These are phyloP conservation scores for Apostasia shenzhenica DNA, from an alignment of 106 monocot species.

Conservation along the genomic window DNA sequence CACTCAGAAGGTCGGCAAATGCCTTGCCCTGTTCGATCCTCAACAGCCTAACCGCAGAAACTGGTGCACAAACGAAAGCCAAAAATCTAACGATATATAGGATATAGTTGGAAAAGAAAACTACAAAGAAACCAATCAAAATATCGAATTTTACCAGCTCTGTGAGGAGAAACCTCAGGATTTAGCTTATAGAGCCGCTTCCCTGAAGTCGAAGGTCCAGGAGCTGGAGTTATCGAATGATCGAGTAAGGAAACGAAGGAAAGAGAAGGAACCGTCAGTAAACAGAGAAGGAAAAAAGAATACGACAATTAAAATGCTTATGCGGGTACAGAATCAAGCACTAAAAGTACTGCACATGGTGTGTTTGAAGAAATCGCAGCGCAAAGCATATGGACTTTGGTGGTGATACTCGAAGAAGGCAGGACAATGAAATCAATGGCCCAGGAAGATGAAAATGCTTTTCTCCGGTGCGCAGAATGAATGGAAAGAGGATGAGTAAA, in stretches of 20 bases:
- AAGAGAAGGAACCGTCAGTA: background rate
- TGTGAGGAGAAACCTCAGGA: constrained; percentile 70
- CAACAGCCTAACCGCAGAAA: constrained; percentile 82
- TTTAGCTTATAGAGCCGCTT: constrained; percentile 37
- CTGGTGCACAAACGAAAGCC: constrained; percentile 17
- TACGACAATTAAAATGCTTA: background rate
- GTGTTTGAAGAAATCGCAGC: background rate
- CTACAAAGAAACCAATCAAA: background rate
- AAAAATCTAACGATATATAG: background rate
- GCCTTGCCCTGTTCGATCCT: constrained; percentile 90
- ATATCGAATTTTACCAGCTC: constrained; percentile 48
- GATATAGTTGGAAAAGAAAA: background rate
- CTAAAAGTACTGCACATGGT: constrained; percentile 3
- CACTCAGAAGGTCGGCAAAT: constrained; percentile 80
- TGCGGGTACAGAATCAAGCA: background rate
- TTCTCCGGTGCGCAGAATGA: too few species aligned
- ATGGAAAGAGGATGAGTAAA: too few species aligned
- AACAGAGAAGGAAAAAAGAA: background rate
- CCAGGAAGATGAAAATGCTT: too few species aligned
- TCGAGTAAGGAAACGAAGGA: background rate
- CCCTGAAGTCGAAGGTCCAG: constrained; percentile 2
- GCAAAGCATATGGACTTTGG: background rate
- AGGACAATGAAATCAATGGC: too few species aligned
- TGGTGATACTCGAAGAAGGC: too few species aligned
- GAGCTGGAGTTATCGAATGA: background rate